Base-by-base conservation (phyloP, 2,329 filamentous ascomycete species). In the Knufia petricola region DNA sequence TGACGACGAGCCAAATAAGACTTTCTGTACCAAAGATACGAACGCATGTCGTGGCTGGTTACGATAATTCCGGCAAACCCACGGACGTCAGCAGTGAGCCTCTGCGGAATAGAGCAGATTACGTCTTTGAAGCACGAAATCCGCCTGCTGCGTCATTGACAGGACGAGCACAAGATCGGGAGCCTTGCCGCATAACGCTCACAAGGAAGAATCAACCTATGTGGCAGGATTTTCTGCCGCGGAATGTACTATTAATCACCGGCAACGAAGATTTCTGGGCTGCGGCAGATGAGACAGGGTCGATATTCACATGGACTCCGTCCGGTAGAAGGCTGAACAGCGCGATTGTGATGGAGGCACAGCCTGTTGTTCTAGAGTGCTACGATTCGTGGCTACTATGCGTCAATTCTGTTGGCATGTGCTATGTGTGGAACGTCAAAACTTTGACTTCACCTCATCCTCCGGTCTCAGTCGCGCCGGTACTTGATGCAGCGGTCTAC, bases 191-290 rank as follows among this genome's bases (percentile, higher is more conserved):
- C 28, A 79, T 98, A 36, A 85, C 81, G 3, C 82, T 92, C 32
- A 85, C 82, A 1, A 90, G 87, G 62, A 80, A 87, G 48, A 87
- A 87, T 3, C 80, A 82, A 49, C 73, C 84, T 1, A 66, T 96
- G 2, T 98, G 94, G 92, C 87, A 95, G 60, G 94, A 98, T 61
- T 98, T 87, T 59, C 70, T 98, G 12, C 89, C 90, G 0, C 78
- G 84, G 50, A 81, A 87, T 4, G 85, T 95, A 20, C 77, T 98
- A n/a, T 75, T 96, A 1, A 82, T 94, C 1, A 92, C 90, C 0
- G 94, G 88, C 2, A 96, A 88, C 64, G 82, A 84, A 58, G 81
- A 85, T 57, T 89, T 96, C 62, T 98, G 92, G 85, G 84, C 86
- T 0, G 90, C 84, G 13, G 89, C 85, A 8, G 95, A 89, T 60